Evolutionary conservation across 768 basidiomycete species (phyloP), one percentile per base, ranked within the genome.

Genomic region (Kwoniella bestiolae): DNA sequence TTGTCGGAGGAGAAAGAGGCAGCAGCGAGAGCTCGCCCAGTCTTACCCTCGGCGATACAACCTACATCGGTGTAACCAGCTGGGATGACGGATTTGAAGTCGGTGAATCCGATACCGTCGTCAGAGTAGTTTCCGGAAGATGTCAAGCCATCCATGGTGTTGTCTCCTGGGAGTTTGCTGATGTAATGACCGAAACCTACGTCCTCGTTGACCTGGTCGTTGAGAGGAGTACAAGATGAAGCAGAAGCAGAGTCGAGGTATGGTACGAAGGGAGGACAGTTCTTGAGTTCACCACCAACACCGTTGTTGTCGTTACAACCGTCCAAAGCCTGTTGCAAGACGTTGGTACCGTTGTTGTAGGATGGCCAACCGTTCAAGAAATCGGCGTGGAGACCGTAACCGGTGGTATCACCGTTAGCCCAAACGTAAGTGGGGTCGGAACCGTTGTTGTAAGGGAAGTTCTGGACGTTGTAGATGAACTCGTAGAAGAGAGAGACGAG

Each of bases 401-500:
- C 80, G 46, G 77, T 76, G 7, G 78, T 80, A 49, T 80, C 79
- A 60, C 80, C 79, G 63, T 81, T 78, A 51, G 80, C 72, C 23
- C 66, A 72, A 25, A 79, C 75, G 70, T 70, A 81, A 12, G 77
- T 79, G 12, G 74, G 76, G 46, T 68, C 65, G 34, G 70, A 58
- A 29, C 45, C 70, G 56, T 71, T 66, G 77, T 78, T 78, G 77
- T 63, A 80, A 18, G 81, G 79, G 76, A 78, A 80, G 44, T 80
- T 74, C 34, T 77, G 73, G 29, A 79, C 76, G 5, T 71, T 41
- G 69, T 63, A 82, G 69, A 81, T 74, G 67, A 80, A 80, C 63
- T 82, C 81, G 79, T 81, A 82, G 70, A 82, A 82, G 31, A 82
- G 70, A 21, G 76, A 75, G 35, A 78, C 75, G 26, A 80, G 67